Conservation (phyloP, 2,329 filamentous ascomycete genomes). For the Aureobasidium uvarum region DNA sequence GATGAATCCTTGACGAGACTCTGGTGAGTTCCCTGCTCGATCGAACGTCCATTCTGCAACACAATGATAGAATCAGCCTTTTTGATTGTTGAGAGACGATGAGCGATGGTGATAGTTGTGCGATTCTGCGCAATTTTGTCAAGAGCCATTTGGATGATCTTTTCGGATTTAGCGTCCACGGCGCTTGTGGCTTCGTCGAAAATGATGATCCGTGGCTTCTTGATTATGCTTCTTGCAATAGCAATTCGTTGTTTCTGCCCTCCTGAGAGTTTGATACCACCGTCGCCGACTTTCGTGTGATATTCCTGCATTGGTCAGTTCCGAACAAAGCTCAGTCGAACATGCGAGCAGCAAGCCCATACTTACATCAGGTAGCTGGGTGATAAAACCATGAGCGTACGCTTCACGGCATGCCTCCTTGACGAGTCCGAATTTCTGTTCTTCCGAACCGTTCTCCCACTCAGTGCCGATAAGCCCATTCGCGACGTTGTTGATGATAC, state of each 20-base stretch:
- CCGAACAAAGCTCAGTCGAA: no score
- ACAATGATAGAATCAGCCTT: slow-evolving; percentile 47
- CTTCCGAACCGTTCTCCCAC: slow-evolving; percentile 56
- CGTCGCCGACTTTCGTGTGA: slow-evolving; percentile 87
- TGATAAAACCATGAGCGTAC: slow-evolving; percentile 87
- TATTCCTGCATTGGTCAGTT: slow-evolving; percentile 50
- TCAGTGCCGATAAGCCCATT: slow-evolving; percentile 36
- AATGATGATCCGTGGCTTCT: slow-evolving; percentile 79
- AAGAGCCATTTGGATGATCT: slow-evolving; percentile 88
- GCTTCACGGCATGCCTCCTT: slow-evolving; percentile 86
- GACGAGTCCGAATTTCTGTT: slow-evolving; percentile 75
- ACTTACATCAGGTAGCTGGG: slow-evolving; percentile 63
- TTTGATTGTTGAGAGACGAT: slow-evolving; percentile 44
- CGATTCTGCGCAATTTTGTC: slow-evolving; percentile 69
- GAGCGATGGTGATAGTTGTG: slow-evolving; percentile 48
- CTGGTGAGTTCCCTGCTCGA: slow-evolving; percentile 50
- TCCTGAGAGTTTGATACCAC: slow-evolving; percentile 89
- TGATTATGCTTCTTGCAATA: slow-evolving; percentile 84
- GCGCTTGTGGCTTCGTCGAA: slow-evolving; percentile 94
- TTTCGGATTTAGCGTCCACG: slow-evolving; percentile 93
- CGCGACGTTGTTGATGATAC: slow-evolving; percentile 78
- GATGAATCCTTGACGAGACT: not conserved
- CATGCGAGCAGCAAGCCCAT: no score
- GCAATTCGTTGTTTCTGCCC: slow-evolving; percentile 98
- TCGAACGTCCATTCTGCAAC: slow-evolving; percentile 50